phyloP scores from a whole-genome alignment of 2,329 filamentous ascomycete genomes.

The Helotiales sp. region DNA sequence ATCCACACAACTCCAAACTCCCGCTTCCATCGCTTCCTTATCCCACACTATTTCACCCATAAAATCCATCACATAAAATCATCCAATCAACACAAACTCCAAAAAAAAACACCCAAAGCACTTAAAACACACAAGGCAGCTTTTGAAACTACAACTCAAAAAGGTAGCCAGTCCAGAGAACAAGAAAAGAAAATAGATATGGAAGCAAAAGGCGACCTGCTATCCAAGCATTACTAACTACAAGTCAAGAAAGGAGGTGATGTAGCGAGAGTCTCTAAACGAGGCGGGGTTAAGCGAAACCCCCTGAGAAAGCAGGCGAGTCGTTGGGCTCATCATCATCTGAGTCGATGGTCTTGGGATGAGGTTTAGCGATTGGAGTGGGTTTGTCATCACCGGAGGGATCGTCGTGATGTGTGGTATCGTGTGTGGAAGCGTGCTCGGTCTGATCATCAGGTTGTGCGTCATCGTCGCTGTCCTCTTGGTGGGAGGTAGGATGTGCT shows the following conservation, averaged over 20 bases:
- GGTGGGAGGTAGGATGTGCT: neutral
- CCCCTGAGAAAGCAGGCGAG: neutral
- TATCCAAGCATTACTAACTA: conserved; percentile 1
- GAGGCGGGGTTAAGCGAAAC: neutral
- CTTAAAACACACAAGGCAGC: no score
- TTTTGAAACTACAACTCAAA: neutral
- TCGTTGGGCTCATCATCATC: neutral
- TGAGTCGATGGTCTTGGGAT: neutral
- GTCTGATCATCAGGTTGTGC: neutral
- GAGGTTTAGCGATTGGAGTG: neutral
- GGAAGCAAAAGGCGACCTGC: neutral
- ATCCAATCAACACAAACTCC: neutral
- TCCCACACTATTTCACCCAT: neutral
- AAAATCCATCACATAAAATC: neutral
- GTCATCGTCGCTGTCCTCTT: neutral
- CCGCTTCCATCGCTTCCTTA: neutral
- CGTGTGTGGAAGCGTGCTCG: neutral
- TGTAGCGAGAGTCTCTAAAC: neutral
- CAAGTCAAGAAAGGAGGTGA: neutral
- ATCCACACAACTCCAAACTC: neutral
- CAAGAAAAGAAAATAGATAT: neutral
- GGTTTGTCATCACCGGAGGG: neutral
- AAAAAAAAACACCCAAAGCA: no score
- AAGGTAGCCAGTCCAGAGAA: neutral
- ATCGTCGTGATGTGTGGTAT: neutral